These are phyloP conservation scores for Aspergillus diversus DNA, from an alignment of 495 filamentous ascomycete genomes.

Conservation along the genomic window DNA sequence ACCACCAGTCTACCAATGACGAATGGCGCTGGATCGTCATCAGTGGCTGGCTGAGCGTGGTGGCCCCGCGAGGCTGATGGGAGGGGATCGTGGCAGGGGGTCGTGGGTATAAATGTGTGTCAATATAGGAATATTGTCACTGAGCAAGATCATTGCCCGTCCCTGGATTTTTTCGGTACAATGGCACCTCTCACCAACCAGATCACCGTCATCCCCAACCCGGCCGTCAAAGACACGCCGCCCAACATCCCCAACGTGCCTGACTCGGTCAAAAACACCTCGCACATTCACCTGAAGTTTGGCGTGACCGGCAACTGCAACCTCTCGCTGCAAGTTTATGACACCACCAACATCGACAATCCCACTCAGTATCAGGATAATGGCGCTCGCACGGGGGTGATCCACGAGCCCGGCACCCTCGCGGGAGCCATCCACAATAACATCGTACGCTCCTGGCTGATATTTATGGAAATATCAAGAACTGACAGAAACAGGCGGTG, in stretches of 20 bases:
- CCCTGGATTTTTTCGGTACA: background rate
- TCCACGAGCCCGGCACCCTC: background rate
- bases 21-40: background rate
- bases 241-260: background rate
- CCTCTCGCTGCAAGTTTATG: background rate
- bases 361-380: background rate
- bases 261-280: background rate
- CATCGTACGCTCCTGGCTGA: background rate
- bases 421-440: background rate
- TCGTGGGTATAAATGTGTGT: background rate
- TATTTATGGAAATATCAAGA: background rate
- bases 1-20: background rate
- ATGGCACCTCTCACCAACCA: constrained; percentile 1
- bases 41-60: background rate
- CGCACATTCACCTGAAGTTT: background rate
- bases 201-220: background rate
- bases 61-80: background rate
- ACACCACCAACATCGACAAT: background rate
- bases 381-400: background rate
- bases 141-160: background rate
- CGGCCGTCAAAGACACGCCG: background rate
- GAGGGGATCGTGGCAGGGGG: background rate
- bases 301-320: background rate
- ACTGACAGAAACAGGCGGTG: background rate
- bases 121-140: background rate